Evolutionary conservation across 331 rosid species (phyloP), one percentile per base, ranked within the genome.

Genomic region (Erythrophleum ivorense): DNA sequence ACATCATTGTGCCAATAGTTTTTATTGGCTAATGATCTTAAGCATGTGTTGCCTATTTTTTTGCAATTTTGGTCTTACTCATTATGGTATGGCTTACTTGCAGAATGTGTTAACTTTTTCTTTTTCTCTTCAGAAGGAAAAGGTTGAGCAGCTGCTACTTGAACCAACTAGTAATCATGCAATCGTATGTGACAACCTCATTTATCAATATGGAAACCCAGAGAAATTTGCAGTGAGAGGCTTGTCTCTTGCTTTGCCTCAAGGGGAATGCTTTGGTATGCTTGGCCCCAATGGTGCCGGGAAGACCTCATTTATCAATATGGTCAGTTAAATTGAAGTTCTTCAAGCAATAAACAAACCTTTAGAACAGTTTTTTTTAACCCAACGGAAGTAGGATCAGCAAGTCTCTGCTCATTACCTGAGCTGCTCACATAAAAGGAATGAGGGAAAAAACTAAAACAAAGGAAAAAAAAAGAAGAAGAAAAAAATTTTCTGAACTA

Each of bases 271-370:
- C 90, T 95, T 95, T 73, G 98, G 99, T 67, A 93, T 93, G 97
- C 97, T 96, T 74, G 99, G 99, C 70, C 99, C 98, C 53, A 96
- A 96, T 64, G 99, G 98, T 75, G 99, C 99, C 6, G 98, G 98
- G 71, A 96, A 96, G 84, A 93, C 99, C 77, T 93, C 99, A 71
- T 96, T 93, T 86, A 96, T 95, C 83, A 95, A 81, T 80, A 95
- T 95, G 99, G 98, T 95, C 73, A 89, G 99, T 84, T 55, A 48
- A 80, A 70, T 73, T 72, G 38, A 54, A 34, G 71, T 77, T 41
- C n/a, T 80, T 81, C 55, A 41, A 9, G 21, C 65, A 10, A 49
- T 57, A 13, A 60, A 16, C 78, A 68, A 41, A 8, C 54, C 46
- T 70, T 62, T 53, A 19, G 45, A 70, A 21, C 40, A 62, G 74